phyloP scores from a whole-genome alignment of 805 yeast species.

The Starmerella gropengiesseri region DNA sequence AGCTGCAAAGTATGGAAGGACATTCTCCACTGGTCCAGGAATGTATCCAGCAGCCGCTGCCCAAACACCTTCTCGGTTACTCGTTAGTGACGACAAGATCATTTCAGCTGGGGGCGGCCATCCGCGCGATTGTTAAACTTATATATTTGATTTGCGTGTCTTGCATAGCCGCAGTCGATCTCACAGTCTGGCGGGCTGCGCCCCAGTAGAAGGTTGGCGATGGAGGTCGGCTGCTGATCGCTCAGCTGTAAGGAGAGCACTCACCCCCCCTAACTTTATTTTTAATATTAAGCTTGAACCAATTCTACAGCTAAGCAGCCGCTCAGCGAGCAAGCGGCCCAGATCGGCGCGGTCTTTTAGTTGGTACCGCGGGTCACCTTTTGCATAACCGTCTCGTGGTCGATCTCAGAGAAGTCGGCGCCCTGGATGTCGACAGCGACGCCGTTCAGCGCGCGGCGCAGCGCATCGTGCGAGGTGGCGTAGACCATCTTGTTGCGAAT shows the following conservation, averaged over 20 bases:
- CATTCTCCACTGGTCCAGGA: not conserved
- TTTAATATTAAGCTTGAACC: conserved; percentile 4
- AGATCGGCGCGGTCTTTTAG: no score
- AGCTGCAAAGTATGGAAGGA: conserved; percentile 1
- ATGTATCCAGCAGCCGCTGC: not conserved
- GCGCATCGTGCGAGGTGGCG: conserved; percentile 96
- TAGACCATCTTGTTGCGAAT: conserved; percentile 91
- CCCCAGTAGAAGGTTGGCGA: no score
- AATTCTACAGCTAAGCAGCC: conserved; percentile 1
- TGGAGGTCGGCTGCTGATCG: no score
- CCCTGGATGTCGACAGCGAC: conserved; percentile 92
- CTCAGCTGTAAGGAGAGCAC: not conserved
- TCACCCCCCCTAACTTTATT: not conserved
- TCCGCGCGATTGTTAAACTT: no score
- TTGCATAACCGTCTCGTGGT: conserved; percentile 85
- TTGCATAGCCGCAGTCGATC: no score
- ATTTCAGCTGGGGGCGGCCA: no score
- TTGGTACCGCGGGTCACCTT: conserved; percentile 74
- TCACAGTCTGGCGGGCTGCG: no score
- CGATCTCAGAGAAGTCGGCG: conserved; percentile 94
- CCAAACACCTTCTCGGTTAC: not conserved
- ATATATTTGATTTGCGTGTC: no score
- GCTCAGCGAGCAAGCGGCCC: no score
- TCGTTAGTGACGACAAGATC: no score
- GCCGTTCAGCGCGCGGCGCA: conserved; percentile 95